Evolutionary conservation across 1,139 yeast genomes (phyloP), one percentile per base, ranked within the genome.

Genomic region (Zygosaccharomyces sapae): DNA sequence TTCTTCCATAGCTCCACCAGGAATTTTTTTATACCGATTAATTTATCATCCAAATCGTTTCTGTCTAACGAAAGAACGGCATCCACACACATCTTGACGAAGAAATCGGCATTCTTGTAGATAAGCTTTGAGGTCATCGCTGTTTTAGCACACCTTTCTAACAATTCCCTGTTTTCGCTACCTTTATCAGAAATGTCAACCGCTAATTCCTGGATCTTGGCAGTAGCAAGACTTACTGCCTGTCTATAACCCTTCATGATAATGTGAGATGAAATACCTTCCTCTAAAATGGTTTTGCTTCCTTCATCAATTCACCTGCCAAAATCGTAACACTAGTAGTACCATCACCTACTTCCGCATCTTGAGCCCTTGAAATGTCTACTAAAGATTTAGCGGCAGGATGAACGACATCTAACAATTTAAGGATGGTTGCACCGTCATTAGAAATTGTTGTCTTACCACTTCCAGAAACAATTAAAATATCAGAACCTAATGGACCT

Each of bases 291-390:
- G 79, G 70, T 66, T 88, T 89, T 57, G 94, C 82, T 68, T 92
- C 97, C 65, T 88, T 88, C 69, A 92, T 77, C 55, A 92, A 77
- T 70, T 92, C 98, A 48, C 97, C 97, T 1, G 98, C 97, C 55
- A 92, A 70, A 41, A 92, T 77, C 0, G 97, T 88, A n/a, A 94
- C 98, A 36, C 96, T 83, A 0, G 98, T 92, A 35, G 99, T 92
- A 56, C 99, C 99, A 68, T 92, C 99, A 54, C 99, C 99, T 49
- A 92, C 97, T 70, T 92, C 99, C 19, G 97, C 96, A 69, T 92
- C 99, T 70, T 92, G 99, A 1, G 97, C 83, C 63, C 96, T 79
- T 9, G 97, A 87, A 51, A 92, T 87, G 67, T 92, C 99, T 45
- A 92, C 98, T 56, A 92, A 73, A 67, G 92, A 84, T 66, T 86